Base-by-base conservation (phyloP, 345 rosid genomes). In the Aethionema arabicum region DNA sequence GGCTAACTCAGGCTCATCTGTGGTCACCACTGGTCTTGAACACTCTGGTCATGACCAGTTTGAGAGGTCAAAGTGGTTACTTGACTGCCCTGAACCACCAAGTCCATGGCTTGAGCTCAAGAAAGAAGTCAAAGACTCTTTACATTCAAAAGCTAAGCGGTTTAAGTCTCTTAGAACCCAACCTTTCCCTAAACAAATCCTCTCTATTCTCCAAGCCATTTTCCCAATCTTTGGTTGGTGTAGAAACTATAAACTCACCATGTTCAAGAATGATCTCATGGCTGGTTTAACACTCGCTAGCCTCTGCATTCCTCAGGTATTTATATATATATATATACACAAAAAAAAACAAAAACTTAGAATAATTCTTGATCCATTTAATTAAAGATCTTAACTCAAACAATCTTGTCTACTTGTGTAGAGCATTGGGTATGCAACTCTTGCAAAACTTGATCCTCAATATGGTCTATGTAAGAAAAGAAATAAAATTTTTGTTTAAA, bases 251-350 rank as follows among this genome's bases (percentile, higher is more conserved):
- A 80, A 78, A 27, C 59, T 67, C 8, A 46, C 76, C 0, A 78
- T 79, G 61, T 82, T 92, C 78, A 92, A 82, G 82, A 81, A 68
- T 27, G 98, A 92, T 51, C 67, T 92, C 40, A 41, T 92, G 81
- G 92, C 93, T 2, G 96, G 96, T 56, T 75, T 92, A 44, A 92
- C 98, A 56, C 95, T 92, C 6, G 96, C 98, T 29, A 92, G 98
- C 76, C 93, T 92, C 58, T 81, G 96, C 85, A 92, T 89, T 72
- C 98, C 98, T 8, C 98, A 88, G 84, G 98, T 91, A 71, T 33
- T 27, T 39, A 53, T 46, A 32, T 11, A 12, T n/a, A 46, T 46
- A 53, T 32, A 21, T 37, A 56, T 3, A 38, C 45, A 52, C 16
- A 21, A 21, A 21, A 21, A 1, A 21, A 21, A 21, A 21, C 27